Conservation (phyloP, 352 stramenopile species). For the Phytophthora pini region DNA sequence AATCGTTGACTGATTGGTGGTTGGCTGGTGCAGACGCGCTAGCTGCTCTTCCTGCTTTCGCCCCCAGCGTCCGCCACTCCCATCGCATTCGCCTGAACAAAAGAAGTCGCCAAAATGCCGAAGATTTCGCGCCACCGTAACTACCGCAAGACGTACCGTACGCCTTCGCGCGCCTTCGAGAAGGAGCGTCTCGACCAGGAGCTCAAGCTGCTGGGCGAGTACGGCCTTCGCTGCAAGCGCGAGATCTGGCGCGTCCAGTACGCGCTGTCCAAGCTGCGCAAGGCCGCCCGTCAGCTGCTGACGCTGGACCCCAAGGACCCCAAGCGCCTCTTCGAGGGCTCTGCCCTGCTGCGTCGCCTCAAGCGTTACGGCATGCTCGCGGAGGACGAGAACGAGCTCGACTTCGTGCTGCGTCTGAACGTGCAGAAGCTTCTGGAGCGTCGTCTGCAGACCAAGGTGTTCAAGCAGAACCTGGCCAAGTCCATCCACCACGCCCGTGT, state of each 20-base stretch:
- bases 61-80: conserved; percentile 45
- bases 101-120: conserved; percentile 80
- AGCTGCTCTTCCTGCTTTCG: background rate
- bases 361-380: conserved; percentile 96
- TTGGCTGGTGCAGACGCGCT: conserved; percentile 39
- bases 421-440: conserved; percentile 99
- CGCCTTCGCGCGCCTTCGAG: conserved; percentile 98
- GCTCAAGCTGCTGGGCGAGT: conserved; percentile 99
- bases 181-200: conserved; percentile 99
- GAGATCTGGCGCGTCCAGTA: conserved; percentile 99
- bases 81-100: conserved; percentile 74
- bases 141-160: conserved; percentile 99
- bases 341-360: conserved; percentile 97
- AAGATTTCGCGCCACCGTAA: conserved; percentile 90
- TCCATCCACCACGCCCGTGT: conserved; percentile 99
- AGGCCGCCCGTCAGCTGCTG: conserved; percentile 97
- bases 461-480: conserved; percentile 99
- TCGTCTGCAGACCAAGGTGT: conserved; percentile 98
- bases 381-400: conserved; percentile 98
- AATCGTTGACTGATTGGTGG: conserved; percentile 41
- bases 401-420: conserved; percentile 98
- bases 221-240: conserved; percentile 99
- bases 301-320: conserved; percentile 98
- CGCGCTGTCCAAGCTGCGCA: conserved; percentile 99
- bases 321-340: conserved; percentile 99